These are phyloP conservation scores for Lizanozyma gosingica DNA, from an alignment of 1,139 yeast species.

Conservation along the genomic window DNA sequence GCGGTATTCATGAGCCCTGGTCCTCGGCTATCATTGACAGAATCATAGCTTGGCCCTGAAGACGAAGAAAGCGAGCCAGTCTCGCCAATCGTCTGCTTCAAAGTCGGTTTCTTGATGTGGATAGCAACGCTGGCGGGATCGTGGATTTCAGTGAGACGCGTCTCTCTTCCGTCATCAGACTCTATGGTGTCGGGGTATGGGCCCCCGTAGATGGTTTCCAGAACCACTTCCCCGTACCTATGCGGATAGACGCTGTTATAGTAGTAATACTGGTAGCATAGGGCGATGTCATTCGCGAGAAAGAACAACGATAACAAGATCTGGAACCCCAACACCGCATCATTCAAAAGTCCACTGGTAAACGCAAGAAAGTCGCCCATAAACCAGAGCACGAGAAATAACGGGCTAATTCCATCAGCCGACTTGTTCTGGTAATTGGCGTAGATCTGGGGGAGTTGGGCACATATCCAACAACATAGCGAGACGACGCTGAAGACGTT, in stretches of 20 bases:
- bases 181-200: neutral
- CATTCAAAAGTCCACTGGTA: conserved; percentile 69
- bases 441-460: conserved; percentile 80
- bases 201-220: neutral
- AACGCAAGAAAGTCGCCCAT: conserved; percentile 78
- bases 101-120: neutral
- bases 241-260: conserved; percentile 41
- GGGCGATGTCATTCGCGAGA: conserved; percentile 57
- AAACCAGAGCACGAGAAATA: conserved; percentile 70
- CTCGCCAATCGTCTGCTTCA: neutral
- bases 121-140: neutral
- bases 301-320: conserved; percentile 67
- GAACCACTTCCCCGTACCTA: neutral
- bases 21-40: conserved; percentile 6
- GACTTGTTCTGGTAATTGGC: conserved; percentile 69
- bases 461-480: conserved; percentile 61
- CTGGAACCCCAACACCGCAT: conserved; percentile 68
- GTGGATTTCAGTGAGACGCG: neutral
- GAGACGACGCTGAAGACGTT: conserved; percentile 26
- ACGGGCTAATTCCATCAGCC: conserved; percentile 81
- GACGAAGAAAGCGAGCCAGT: neutral
- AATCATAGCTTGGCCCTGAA: neutral
- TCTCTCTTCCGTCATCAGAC: neutral
- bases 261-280: conserved; percentile 72
- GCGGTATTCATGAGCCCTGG: conserved; percentile 6